Evolutionary conservation across 2,329 filamentous ascomycete genomes (phyloP), one percentile per base, ranked within the genome.

Genomic region (Lachnellula willkommii): DNA sequence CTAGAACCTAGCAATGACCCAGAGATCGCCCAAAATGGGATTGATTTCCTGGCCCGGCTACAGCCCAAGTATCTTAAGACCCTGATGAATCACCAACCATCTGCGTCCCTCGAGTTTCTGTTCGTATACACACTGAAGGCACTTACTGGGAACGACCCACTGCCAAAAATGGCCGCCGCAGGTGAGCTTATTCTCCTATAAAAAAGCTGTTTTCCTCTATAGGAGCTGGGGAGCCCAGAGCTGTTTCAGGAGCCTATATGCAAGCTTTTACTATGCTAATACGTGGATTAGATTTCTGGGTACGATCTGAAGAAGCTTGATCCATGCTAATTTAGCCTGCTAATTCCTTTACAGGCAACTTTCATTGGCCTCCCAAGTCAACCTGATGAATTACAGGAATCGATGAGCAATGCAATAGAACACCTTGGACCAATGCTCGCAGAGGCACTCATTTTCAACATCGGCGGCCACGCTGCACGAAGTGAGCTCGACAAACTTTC

Each of bases 61-160:
- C 73, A 89, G 58, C 76, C 77, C 9, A 82, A 80, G 54, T 80
- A 84, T 54, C 77, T 84, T 0, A 73, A 76, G n/a, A 76, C 87
- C 7, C 72, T 93, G 4, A 77, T 90, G 49, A 73, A 70, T 5
- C 72, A 82, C 8, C 79, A 85, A 51, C 76, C 82, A 4, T 69
- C 77, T 11, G 76, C 79, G 1, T 75, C 79, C 11, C 75, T 87
- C 1, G 83, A 87, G 56, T 82, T 79, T 63, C 79, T 90, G 58
- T 87, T 95, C 65, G 73, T 85, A 52, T 92, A 93, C 65, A 81
- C 84, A 0, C 74, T 94, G 12, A 80, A 82, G 63, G 84, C 89
- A 7, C 73, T 95, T 6, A 79, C 85, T 45, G 86, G 85, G 12
- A 82, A 79, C 32, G 89, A 94, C 57, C 84, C 87, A 0, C 74